Conservation (phyloP, 1,284 basidiomycete genomes). For the Marasmius fiardii region DNA sequence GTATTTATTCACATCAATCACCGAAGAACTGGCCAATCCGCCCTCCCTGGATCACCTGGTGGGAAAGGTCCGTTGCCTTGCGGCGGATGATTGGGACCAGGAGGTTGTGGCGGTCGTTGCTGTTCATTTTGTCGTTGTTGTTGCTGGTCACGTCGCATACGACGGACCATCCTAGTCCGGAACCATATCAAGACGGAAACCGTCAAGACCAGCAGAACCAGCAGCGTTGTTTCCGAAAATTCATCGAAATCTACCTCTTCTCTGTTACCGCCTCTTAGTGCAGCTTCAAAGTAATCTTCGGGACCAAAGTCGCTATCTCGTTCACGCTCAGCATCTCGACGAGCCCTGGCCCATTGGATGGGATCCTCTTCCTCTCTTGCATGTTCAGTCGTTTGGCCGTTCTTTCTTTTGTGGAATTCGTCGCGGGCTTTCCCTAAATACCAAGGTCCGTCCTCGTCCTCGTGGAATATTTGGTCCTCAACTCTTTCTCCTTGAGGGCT, state of each 20-base stretch:
- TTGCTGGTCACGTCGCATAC: constrained; percentile 54
- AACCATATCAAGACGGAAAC: constrained; percentile 70
- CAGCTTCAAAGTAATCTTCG: constrained; percentile 77
- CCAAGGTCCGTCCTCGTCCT: constrained; percentile 65
- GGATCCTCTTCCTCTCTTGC: constrained; percentile 62
- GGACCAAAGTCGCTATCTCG: constrained; percentile 72
- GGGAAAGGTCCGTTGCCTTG: constrained; percentile 53
- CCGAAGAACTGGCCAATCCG: constrained; percentile 64
- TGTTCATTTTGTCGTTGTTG: constrained; percentile 28
- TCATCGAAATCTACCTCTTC: constrained; percentile 60
- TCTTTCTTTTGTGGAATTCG: constrained; percentile 58
- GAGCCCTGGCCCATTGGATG: constrained; percentile 77
- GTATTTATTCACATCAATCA: constrained; percentile 23
- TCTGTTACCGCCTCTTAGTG: constrained; percentile 54
- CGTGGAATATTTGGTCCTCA: constrained; percentile 21
- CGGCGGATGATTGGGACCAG: constrained; percentile 3
- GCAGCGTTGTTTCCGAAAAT: constrained; percentile 68
- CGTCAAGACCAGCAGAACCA: constrained; percentile 60
- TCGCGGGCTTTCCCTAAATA: constrained; percentile 77
- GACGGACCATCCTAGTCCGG: constrained; percentile 66
- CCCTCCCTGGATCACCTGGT: constrained; percentile 57
- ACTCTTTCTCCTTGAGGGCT: not conserved
- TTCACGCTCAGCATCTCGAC: constrained; percentile 67
- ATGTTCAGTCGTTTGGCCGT: constrained; percentile 32
- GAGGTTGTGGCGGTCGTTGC: not conserved